These are phyloP conservation scores for Acarospora socialis DNA, from an alignment of 2,329 filamentous ascomycete species.

Conservation along the genomic window DNA sequence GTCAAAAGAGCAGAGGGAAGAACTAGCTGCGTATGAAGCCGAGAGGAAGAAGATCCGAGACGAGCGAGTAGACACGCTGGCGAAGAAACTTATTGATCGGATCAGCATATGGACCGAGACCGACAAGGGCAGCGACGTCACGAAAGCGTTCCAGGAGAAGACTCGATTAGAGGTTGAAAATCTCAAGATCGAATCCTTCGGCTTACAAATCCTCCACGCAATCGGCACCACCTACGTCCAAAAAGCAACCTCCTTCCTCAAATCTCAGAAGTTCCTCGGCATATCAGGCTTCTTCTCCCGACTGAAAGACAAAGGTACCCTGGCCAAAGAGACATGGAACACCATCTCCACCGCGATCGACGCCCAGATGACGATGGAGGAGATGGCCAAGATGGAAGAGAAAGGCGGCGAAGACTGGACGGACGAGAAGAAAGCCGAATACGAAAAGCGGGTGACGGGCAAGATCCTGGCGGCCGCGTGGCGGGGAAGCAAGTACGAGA, in stretches of 20 bases:
- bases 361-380: slow-evolving; percentile 95
- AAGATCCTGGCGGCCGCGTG: slow-evolving; percentile 97
- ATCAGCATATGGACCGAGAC: slow-evolving; percentile 96
- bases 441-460: slow-evolving; percentile 87
- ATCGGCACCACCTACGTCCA: slow-evolving; percentile 82
- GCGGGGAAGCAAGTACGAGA: slow-evolving; percentile 94
- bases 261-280: slow-evolving; percentile 92
- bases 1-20: slow-evolving; percentile 83
- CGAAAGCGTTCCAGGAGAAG: slow-evolving; percentile 82
- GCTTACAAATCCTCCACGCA: slow-evolving; percentile 87
- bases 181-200: slow-evolving; percentile 98
- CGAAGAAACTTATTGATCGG: slow-evolving; percentile 74
- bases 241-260: slow-evolving; percentile 77
- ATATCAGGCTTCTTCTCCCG: slow-evolving; percentile 90
- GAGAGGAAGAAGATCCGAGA: slow-evolving; percentile 74
- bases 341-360: slow-evolving; percentile 94
- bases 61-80: slow-evolving; percentile 74
- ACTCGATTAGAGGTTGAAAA: slow-evolving; percentile 91
- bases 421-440: slow-evolving; percentile 90
- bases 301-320: slow-evolving; percentile 88
- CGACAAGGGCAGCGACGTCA: slow-evolving; percentile 75
- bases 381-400: slow-evolving; percentile 94
- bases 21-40: slow-evolving; percentile 73
- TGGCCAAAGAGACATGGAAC: slow-evolving; percentile 97
- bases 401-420: slow-evolving; percentile 95